phyloP scores from a whole-genome alignment of 2,329 filamentous ascomycete species.

The Pseudogymnoascus sp. region DNA sequence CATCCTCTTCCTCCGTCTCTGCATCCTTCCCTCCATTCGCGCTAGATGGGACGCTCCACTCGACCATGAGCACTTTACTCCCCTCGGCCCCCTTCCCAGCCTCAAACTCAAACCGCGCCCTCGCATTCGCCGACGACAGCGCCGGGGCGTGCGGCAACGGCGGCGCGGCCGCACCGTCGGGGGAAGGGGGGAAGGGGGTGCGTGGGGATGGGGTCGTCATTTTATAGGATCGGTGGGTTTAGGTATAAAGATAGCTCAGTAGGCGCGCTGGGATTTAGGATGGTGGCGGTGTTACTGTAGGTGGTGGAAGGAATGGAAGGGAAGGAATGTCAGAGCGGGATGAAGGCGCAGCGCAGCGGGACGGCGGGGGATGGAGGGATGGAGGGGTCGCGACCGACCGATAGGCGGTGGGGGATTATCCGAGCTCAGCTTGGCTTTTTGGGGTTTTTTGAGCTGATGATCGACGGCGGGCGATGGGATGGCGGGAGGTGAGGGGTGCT shows the following conservation, averaged over 20 bases:
- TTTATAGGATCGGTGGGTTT: background rate
- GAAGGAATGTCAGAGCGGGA: too few relatives aligned
- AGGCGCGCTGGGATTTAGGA: background rate
- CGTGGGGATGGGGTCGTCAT: background rate
- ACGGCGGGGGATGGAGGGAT: background rate
- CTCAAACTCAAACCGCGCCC: constrained; percentile 83
- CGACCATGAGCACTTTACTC: constrained; percentile 87
- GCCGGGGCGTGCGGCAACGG: constrained; percentile 30
- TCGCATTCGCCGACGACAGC: constrained; percentile 48
- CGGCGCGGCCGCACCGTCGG: background rate
- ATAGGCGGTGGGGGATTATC: background rate
- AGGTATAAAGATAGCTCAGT: background rate
- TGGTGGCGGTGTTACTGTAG: background rate
- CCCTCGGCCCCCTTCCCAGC: constrained; percentile 68
- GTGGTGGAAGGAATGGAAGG: background rate
- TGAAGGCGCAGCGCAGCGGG: background rate
- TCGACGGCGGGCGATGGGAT: background rate
- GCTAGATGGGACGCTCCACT: constrained; percentile 52
- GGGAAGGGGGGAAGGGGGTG: background rate
- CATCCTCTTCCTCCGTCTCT: constrained; percentile 35
- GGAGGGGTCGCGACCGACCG: background rate
- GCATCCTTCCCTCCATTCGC: too few relatives aligned
- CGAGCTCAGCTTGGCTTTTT: background rate
- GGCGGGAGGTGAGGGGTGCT: background rate
- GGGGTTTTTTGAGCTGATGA: background rate